These are phyloP conservation scores for Dryadomyces quercus-mongolicae DNA, from an alignment of 2,329 filamentous ascomycete genomes.

Conservation along the genomic window DNA sequence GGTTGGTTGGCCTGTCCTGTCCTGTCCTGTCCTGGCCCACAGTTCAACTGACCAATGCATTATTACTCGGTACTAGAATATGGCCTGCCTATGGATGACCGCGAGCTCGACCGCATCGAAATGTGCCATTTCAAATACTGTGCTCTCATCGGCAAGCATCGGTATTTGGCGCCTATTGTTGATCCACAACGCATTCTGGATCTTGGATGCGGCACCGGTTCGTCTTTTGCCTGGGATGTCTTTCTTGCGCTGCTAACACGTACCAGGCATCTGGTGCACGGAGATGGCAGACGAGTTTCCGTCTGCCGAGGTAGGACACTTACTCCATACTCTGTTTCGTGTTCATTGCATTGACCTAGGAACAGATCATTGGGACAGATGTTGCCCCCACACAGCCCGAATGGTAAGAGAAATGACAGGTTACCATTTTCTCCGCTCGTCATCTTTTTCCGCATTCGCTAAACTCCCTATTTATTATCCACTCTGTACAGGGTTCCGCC, in stretches of 20 bases:
- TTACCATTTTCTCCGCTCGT: no score
- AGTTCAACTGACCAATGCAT: neutral
- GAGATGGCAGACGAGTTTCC: slow-evolving; percentile 14
- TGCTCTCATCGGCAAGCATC: slow-evolving; percentile 16
- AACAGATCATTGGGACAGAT: slow-evolving; percentile 32
- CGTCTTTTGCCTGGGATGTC: neutral
- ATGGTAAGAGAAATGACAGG: slow-evolving; percentile 9
- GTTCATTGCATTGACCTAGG: no score
- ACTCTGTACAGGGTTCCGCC: slow-evolving; percentile 20
- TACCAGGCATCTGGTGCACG: slow-evolving; percentile 19
- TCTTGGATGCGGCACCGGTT: slow-evolving; percentile 18
- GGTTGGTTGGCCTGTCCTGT: slow-evolving; percentile 11
- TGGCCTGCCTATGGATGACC: slow-evolving; percentile 27
- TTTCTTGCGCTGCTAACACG: neutral
- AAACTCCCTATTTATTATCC: neutral
- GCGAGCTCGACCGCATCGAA: slow-evolving; percentile 28
- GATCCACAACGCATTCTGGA: slow-evolving; percentile 18
- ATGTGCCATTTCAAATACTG: slow-evolving; percentile 25
- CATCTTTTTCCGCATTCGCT: no score
- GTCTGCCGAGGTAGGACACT: slow-evolving; percentile 2
- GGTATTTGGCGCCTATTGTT: slow-evolving; percentile 14
- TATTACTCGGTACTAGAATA: slow-evolving; percentile 19
- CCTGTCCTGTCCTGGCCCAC: no score
- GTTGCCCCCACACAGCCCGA: slow-evolving; percentile 37
- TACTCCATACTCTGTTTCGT: neutral